Evolutionary conservation across 371 early-diverging fungal genomes (phyloP).

Genomic region (Nematocida parisii): DNA sequence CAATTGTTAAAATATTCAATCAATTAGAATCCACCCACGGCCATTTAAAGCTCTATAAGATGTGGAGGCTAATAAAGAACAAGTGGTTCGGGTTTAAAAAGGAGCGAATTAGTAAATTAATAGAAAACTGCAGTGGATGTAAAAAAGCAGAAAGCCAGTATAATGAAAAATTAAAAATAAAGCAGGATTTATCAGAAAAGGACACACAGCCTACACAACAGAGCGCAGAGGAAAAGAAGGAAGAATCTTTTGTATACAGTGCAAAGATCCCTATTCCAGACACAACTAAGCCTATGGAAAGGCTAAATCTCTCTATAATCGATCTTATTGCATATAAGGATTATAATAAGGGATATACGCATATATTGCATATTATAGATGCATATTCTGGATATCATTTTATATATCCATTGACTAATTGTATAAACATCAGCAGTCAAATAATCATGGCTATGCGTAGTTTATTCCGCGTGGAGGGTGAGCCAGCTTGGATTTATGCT

Average conservation of each 20-base stretch:
- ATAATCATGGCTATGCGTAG: not conserved
- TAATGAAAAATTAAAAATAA: not conserved
- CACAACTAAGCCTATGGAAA: conserved; percentile 3
- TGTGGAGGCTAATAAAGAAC: conserved; percentile 11
- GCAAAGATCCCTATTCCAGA: not conserved
- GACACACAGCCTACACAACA: too few species aligned
- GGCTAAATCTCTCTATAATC: conserved; percentile 12
- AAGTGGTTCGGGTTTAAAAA: conserved; percentile 27
- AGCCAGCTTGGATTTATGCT: not conserved
- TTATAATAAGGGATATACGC: conserved; percentile 4
- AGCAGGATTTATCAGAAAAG: not conserved
- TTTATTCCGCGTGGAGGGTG: not conserved
- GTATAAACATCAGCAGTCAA: conserved; percentile 1
- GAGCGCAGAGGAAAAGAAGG: not conserved
- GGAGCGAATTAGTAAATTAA: not conserved
- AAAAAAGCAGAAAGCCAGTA: not conserved
- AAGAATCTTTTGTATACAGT: not conserved
- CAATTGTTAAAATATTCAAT: not conserved
- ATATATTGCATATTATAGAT: conserved; percentile 17
- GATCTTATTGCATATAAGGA: conserved; percentile 1
- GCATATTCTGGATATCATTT: conserved; percentile 7
- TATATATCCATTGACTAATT: conserved; percentile 14
- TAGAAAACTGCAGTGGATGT: conserved; percentile 6
- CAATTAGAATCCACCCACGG: not conserved
- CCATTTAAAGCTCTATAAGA: conserved; percentile 20